phyloP scores from a whole-genome alignment of 352 stramenopile species.

The Globisporangium canariense region DNA sequence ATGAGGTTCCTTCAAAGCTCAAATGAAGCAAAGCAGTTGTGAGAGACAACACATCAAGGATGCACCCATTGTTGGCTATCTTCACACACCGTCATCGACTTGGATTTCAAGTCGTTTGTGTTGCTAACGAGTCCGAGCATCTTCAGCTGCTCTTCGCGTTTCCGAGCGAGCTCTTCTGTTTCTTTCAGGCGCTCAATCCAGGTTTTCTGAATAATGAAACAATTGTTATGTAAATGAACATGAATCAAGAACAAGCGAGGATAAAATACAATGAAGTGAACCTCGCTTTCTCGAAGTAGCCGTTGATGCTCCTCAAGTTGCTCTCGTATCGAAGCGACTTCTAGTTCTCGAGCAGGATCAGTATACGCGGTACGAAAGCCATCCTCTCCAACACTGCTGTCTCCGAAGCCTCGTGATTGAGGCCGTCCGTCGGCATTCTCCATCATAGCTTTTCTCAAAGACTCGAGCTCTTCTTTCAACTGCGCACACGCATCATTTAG shows the following conservation, averaged over 20 bases:
- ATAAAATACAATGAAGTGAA: conserved; percentile 11
- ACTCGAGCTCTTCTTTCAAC: conserved; percentile 79
- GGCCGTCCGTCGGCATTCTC: conserved; percentile 58
- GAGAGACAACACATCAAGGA: neutral
- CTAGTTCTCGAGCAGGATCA: conserved; percentile 50
- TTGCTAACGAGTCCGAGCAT: conserved; percentile 59
- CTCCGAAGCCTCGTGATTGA: conserved; percentile 36
- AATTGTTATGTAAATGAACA: neutral
- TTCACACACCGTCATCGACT: conserved; percentile 36
- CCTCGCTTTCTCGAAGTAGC: conserved; percentile 72
- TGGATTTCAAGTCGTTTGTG: conserved; percentile 51
- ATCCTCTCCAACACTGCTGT: conserved; percentile 20
- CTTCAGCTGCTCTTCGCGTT: conserved; percentile 79
- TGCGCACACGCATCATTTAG: conserved; percentile 13
- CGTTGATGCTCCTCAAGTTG: conserved; percentile 79
- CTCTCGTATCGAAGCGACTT: conserved; percentile 61
- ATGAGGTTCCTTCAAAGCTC: conserved; percentile 48
- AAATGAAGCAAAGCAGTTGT: neutral
- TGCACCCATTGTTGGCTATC: neutral
- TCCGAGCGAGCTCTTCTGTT: conserved; percentile 76
- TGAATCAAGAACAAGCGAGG: neutral
- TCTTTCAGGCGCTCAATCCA: conserved; percentile 78
- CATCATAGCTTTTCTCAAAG: conserved; percentile 62
- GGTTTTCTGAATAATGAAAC: conserved; percentile 45
- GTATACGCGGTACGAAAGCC: conserved; percentile 19